These are phyloP conservation scores for Tetrahymena elliotti DNA, from an alignment of 73 alveolate genomes.

Conservation along the genomic window DNA sequence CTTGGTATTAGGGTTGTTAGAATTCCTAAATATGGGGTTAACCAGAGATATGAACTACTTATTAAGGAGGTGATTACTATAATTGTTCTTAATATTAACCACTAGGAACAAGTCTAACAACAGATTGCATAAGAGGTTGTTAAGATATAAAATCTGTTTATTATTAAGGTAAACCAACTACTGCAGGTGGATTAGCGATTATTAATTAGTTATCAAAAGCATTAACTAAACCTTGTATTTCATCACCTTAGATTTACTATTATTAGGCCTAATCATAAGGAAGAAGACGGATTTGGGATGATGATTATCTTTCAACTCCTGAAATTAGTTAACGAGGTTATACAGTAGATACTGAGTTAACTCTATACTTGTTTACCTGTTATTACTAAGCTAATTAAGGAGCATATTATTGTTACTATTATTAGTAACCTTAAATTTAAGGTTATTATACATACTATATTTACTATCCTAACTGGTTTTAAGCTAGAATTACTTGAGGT, in stretches of 20 bases:
- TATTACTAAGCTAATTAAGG: background rate
- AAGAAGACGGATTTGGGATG: background rate
- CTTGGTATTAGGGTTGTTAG: background rate
- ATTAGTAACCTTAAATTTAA: background rate
- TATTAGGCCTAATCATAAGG: background rate
- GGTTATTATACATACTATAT: background rate
- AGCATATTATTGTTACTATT: background rate
- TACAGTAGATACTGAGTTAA: background rate
- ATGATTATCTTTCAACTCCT: background rate
- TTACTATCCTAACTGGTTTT: background rate
- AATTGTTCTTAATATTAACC: background rate
- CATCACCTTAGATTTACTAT: background rate
- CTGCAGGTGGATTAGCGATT: background rate
- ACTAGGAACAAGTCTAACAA: background rate
- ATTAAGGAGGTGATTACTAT: background rate
- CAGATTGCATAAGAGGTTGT: background rate
- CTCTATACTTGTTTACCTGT: background rate
- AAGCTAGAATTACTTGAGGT: background rate
- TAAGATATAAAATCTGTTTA: background rate
- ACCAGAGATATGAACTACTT: background rate
- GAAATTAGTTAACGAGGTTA: background rate
- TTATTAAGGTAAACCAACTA: background rate
- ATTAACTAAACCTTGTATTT: background rate
- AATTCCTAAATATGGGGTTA: background rate
- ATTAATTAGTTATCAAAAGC: background rate